These are phyloP conservation scores for Hypoxylon intermedium DNA, from an alignment of 495 filamentous ascomycete species.

Conservation along the genomic window DNA sequence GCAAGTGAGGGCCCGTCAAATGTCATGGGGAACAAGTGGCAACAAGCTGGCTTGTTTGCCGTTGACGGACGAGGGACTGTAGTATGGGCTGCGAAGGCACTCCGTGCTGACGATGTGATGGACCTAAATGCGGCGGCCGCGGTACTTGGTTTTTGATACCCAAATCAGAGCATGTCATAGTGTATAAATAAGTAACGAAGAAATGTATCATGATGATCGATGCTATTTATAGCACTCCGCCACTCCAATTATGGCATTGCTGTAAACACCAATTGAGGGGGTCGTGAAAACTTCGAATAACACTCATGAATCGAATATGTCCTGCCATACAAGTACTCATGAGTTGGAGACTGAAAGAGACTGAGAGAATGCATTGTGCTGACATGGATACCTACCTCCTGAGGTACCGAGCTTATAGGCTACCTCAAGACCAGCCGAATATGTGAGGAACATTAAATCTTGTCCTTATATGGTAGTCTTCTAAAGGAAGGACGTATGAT, in stretches of 20 bases:
- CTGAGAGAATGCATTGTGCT: too few species aligned
- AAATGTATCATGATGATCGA: constrained; percentile 17
- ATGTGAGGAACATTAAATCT: too few species aligned
- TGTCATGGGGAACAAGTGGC: constrained; percentile 68
- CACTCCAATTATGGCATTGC: not conserved
- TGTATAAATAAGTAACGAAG: constrained; percentile 1
- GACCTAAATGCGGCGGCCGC: constrained; percentile 58
- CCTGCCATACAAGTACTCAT: too few species aligned
- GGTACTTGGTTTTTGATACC: constrained; percentile 40
- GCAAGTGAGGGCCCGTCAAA: constrained; percentile 49
- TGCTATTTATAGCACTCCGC: not conserved
- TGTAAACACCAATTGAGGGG: too few species aligned
- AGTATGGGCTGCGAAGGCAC: constrained; percentile 57
- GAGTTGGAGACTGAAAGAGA: too few species aligned
- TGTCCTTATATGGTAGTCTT: too few species aligned
- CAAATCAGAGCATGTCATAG: not conserved
- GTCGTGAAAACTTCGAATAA: too few species aligned
- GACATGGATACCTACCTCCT: too few species aligned
- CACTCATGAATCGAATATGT: too few species aligned
- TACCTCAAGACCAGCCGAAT: too few species aligned
- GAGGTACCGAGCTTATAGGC: too few species aligned
- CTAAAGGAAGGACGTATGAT: too few species aligned
- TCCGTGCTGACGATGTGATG: constrained; percentile 59
- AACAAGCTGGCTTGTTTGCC: constrained; percentile 62
- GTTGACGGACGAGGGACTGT: constrained; percentile 61